These are phyloP conservation scores for Truncatella angustata DNA, from an alignment of 2,329 filamentous ascomycete genomes.

Conservation along the genomic window DNA sequence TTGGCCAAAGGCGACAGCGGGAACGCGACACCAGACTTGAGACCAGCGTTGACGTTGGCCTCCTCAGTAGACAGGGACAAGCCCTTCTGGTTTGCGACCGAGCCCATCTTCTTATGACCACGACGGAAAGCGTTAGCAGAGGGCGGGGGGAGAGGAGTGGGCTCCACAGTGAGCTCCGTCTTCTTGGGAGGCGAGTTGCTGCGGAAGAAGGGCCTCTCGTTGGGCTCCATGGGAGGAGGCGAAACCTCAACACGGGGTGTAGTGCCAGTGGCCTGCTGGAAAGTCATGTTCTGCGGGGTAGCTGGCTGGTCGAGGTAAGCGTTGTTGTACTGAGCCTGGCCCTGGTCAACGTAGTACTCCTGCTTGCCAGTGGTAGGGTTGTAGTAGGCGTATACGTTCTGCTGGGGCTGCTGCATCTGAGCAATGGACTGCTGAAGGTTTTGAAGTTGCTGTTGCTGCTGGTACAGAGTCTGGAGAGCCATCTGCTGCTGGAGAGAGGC, in stretches of 20 bases:
- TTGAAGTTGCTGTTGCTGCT: conserved; percentile 60
- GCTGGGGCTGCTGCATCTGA: conserved; percentile 52
- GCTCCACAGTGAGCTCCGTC: conserved; percentile 66
- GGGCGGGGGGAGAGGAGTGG: conserved; percentile 74
- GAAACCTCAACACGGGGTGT: conserved; percentile 79
- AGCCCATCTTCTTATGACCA: conserved; percentile 87
- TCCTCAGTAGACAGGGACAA: conserved; percentile 44
- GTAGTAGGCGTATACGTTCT: conserved; percentile 78
- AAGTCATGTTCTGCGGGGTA: conserved; percentile 29
- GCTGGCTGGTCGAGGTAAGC: conserved; percentile 41
- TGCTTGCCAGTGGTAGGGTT: conserved; percentile 83
- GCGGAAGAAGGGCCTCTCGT: conserved; percentile 50
- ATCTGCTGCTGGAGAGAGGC: conserved; percentile 43
- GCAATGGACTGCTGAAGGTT: conserved; percentile 63
- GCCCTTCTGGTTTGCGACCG: conserved; percentile 62
- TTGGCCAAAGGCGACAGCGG: conserved; percentile 72
- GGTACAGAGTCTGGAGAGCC: conserved; percentile 51
- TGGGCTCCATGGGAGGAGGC: conserved; percentile 68
- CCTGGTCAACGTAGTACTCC: conserved; percentile 71
- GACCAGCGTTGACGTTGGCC: conserved; percentile 59
- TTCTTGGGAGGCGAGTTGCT: conserved; percentile 67
- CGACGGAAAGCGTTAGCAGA: conserved; percentile 91
- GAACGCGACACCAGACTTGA: conserved; percentile 78
- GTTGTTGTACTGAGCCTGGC: conserved; percentile 33
- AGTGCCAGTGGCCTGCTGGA: conserved; percentile 49